Conservation (phyloP, 192 early-diverging fungal species). For the Martensiomyces pterosporus region DNA sequence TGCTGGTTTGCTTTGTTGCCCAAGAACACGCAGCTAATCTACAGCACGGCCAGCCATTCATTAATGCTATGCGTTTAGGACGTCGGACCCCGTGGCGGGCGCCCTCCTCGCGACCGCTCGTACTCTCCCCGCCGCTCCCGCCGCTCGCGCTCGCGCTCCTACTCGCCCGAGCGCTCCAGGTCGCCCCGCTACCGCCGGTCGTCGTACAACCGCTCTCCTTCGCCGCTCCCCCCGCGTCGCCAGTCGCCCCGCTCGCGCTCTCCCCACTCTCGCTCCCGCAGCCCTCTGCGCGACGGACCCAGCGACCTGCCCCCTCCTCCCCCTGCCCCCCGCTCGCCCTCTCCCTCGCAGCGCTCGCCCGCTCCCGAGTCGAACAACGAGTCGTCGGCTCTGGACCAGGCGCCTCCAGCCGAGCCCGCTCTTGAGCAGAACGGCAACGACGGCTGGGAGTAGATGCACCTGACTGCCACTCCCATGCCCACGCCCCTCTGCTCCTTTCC, state of each 20-base stretch:
- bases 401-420: constrained; percentile 9
- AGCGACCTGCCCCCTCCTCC: constrained; percentile 19
- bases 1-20: not conserved
- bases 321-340: constrained; percentile 46
- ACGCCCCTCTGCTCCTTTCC: not conserved
- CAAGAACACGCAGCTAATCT: too few relatives aligned
- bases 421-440: constrained; percentile 10
- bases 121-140: constrained; percentile 46
- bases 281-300: constrained; percentile 13
- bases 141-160: constrained; percentile 52
- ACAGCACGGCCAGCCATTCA: too few relatives aligned
- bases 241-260: constrained; percentile 27
- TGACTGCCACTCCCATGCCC: not conserved
- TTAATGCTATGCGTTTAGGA: constrained; percentile 10
- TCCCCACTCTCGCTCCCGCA: constrained; percentile 17
- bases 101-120: constrained; percentile 35
- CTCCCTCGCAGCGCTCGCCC: constrained; percentile 27
- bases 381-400: not conserved
- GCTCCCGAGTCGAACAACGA: not conserved
- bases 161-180: constrained; percentile 24
- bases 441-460: constrained; percentile 37
- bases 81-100: constrained; percentile 31
- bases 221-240: constrained; percentile 20
- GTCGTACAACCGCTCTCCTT: constrained; percentile 20
- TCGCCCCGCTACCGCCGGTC: constrained; percentile 14